phyloP scores from a whole-genome alignment of 345 rosid genomes.

The Erucastrum elatum region DNA sequence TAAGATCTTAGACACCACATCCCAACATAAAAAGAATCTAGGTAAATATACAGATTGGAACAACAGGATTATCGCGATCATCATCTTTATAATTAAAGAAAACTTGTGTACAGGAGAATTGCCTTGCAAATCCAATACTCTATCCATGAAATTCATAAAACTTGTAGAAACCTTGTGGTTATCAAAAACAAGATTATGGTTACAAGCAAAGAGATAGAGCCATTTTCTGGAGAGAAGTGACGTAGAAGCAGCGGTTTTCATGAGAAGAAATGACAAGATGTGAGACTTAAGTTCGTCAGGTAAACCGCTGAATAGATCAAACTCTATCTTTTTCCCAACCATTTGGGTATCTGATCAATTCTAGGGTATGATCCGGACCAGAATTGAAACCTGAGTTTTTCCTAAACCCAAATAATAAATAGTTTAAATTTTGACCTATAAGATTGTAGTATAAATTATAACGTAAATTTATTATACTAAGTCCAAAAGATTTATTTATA shows the following conservation, averaged over 20 bases:
- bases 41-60: neutral
- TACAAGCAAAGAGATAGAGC: constrained; percentile 2
- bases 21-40: constrained; percentile 7
- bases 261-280: constrained; percentile 11
- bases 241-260: neutral
- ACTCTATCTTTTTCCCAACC: neutral
- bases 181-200: neutral
- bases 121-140: constrained; percentile 8
- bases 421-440: too few species aligned
- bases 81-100: neutral
- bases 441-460: too few species aligned
- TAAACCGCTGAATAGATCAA: neutral
- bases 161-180: neutral
- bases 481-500: too few species aligned
- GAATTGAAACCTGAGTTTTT: too few species aligned
- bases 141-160: constrained; percentile 15
- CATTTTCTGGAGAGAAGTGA: neutral
- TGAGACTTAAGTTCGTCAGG: neutral
- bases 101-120: neutral
- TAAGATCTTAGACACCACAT: constrained; percentile 9
- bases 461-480: too few species aligned
- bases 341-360: too few species aligned
- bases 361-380: too few species aligned
- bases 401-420: too few species aligned
- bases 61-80: neutral